Conservation (phyloP, 176 grass and related monocot species). For the Guadua angustifolia region DNA sequence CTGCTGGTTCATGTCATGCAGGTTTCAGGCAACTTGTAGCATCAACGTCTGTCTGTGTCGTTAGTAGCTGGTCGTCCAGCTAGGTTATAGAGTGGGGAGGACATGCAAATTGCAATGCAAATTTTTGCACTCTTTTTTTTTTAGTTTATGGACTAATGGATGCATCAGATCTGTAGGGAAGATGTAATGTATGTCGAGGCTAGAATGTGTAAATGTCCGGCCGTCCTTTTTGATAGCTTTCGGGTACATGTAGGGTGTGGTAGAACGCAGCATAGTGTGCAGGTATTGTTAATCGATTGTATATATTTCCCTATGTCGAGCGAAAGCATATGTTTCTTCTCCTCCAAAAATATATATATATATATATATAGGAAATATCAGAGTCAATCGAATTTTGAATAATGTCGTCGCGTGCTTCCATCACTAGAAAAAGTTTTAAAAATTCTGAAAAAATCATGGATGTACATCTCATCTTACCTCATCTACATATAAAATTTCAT, state of each 20-base stretch:
- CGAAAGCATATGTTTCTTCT: too few species aligned
- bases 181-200: not conserved
- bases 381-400: too few species aligned
- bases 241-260: not conserved
- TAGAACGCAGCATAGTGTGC: not conserved
- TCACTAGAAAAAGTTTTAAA: too few species aligned
- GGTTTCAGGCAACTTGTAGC: constrained; percentile 7
- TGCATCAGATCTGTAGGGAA: not conserved
- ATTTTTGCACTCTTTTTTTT: not conserved
- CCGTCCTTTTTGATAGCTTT: not conserved
- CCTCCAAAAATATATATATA: too few species aligned
- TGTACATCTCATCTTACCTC: too few species aligned
- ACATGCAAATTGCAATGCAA: not conserved
- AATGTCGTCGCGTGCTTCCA: too few species aligned
- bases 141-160: not conserved
- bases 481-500: too few species aligned
- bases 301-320: not conserved
- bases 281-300: too few species aligned
- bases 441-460: too few species aligned
- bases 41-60: not conserved
- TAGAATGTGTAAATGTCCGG: not conserved
- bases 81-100: not conserved
- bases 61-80: not conserved
- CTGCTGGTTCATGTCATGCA: not conserved
- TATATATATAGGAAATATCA: too few species aligned